Percentiles rank a stretch among this genome's conserved stretches.
Evolutionary conservation across 2,329 filamentous ascomycete genomes (phyloP).

Genomic region (Pseudogymnoascus sp.): DNA sequence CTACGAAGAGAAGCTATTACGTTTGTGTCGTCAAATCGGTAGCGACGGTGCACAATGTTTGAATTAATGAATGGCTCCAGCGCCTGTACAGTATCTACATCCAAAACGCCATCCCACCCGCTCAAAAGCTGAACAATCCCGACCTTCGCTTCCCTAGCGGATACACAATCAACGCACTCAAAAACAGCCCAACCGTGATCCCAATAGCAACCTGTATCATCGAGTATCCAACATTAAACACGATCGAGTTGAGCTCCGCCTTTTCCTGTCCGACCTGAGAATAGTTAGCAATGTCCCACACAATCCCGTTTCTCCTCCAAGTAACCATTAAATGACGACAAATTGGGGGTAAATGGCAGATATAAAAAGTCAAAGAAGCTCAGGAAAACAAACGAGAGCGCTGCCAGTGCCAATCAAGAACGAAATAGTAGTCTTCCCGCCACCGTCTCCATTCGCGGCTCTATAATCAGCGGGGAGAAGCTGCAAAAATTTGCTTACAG

Average conservation of each 20-base stretch:
- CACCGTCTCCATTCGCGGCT: not conserved
- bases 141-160: constrained; percentile 35
- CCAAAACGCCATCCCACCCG: not conserved
- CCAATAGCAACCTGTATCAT: constrained; percentile 37
- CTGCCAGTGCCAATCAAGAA: not conserved
- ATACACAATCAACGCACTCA: constrained; percentile 34
- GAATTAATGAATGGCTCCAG: not conserved
- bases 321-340: constrained; percentile 10
- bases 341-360: constrained; percentile 8
- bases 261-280: not conserved
- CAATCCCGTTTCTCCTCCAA: constrained; percentile 11
- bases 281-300: not conserved
- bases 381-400: constrained; percentile 15
- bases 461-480: not conserved
- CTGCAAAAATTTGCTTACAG: constrained; percentile 3
- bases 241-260: constrained; percentile 29
- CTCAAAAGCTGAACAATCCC: constrained; percentile 34
- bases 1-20: not conserved
- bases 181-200: constrained; percentile 35
- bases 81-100: not conserved
- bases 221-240: constrained; percentile 33
- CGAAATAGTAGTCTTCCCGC: not conserved
- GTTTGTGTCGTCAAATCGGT: not conserved
- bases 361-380: constrained; percentile 14
- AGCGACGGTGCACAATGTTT: not conserved